phyloP scores from a whole-genome alignment of 129 eudicot species.

The Daucus carota region DH1_v3.0 NC_030383.2:42614501-42615000 shows the following conservation, averaged over 20 bases:
- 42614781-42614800: slow-evolving; percentile 64
- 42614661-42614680: neutral
- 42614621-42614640: neutral
- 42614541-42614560: slow-evolving; percentile 51
- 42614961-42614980: neutral
- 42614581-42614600: slow-evolving; percentile 31
- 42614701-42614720: neutral
- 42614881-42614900: neutral
- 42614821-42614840: slow-evolving; percentile 37
- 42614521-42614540: slow-evolving; percentile 48
- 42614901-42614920: neutral
- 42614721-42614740: neutral
- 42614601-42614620: slow-evolving; percentile 6
- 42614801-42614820: slow-evolving; percentile 44
- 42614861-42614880: neutral
- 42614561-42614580: slow-evolving; percentile 40
- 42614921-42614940: neutral
- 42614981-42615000: neutral
- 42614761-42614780: neutral
- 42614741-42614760: neutral
- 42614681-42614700: neutral
- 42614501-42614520: slow-evolving; percentile 20
- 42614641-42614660: neutral
- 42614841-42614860: slow-evolving; percentile 20
- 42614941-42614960: neutral